Base-by-base conservation (phyloP, 176 grass and related monocot genomes). In the Metroxylon sagu region DNA sequence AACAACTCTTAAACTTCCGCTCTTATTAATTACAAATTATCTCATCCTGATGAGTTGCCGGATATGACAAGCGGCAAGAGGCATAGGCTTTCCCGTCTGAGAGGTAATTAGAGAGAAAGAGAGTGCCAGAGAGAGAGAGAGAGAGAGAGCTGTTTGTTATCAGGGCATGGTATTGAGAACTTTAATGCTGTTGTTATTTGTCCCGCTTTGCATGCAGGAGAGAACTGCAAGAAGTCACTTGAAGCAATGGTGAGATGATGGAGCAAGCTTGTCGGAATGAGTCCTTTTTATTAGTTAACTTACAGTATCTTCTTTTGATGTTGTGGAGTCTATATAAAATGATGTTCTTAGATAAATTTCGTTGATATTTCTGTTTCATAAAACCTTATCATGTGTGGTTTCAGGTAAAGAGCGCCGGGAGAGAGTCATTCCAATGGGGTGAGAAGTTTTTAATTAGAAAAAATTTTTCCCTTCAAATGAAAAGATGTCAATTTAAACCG, bases 391-490 rank as follows among this genome's bases (percentile, higher is more conserved):
- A 4, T 29, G 16, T 49, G 50, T 14, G 14, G 5, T 56, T 52
- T 35, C 78, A 96, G 92, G 83, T 97, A 26, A 91, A 97, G 59
- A 74, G 56, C 50, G 82, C 79, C 14, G 77, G 92, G 26, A 90
- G 73, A 16, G 83, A 97, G 70, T 79, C 92, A 1, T 53, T 97
- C 60, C 87, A 91, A 78, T 97, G 92, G 92, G 87, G 92, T 97
- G 84, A 69, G 65, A 15, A 4, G 17, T 49, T 7, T 6, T 43
- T 8, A 43, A 43, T 43, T 43, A 3, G 10, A 7, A 7, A 7
- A 35, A 8, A 0, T 26, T 27, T 21, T 72, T 54, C 3, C 28
- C 28, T 43, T 51, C 21, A 1, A 2, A 25, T 48, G 8, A 8
- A 8, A 35, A 35, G 8, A 10, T 35, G 6, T 7, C 5, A 35